Evolutionary conservation across 371 early-diverging fungal species (phyloP), one percentile per base, ranked within the genome.

Genomic region (Umbelopsis sp.): DNA sequence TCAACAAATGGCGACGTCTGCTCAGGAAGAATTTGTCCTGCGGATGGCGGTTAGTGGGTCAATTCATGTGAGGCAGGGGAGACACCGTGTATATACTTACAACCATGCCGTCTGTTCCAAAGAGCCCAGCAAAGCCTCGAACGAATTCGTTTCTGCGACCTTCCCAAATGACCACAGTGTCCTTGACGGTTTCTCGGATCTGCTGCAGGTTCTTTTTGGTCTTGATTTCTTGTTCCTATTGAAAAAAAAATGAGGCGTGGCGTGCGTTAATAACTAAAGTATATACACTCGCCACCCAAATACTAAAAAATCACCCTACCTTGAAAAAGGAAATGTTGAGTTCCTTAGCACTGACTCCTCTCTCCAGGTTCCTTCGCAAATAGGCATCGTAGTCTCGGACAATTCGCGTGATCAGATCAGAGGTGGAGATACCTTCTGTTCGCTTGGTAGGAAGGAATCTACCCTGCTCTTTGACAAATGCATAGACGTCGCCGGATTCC

Each of bases 311-410:
- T 10, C 32, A 35, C 69, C 44, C 66, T 81, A 87, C 89, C 84
- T 93, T 94, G 67, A 96, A 78, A 69, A 93, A 96, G 9, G 91
- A 88, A 64, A 97, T 91, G 73, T 94, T 94, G 50, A 99, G 86
- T 10, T 99, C 99, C 78, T 94, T 93, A 38, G 93, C 89, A 50
- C 92, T 88, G 20, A 95, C 89, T 4, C 99, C 99, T 62, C 98
- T 86, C 74, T 94, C 94, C 44, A 99, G 80, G 73, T 98, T 97
- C 65, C 99, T 88, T 64, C 94, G 80, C 32, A 99, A 79, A 80
- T 95, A 98, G 69, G 90, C 83, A 79, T 98, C 97, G 75, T 99
- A 98, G 75, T 99, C 97, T 66, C 91, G 86, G 14, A 99, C 95
- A 63, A 99, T 96, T 24, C 96, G 91, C 4, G 98, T 97, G 71